Percentiles rank a stretch among this genome's conserved stretches.
phyloP scores from a whole-genome alignment of 2,329 filamentous ascomycete genomes.

The Fusarium liriodendri region DNA sequence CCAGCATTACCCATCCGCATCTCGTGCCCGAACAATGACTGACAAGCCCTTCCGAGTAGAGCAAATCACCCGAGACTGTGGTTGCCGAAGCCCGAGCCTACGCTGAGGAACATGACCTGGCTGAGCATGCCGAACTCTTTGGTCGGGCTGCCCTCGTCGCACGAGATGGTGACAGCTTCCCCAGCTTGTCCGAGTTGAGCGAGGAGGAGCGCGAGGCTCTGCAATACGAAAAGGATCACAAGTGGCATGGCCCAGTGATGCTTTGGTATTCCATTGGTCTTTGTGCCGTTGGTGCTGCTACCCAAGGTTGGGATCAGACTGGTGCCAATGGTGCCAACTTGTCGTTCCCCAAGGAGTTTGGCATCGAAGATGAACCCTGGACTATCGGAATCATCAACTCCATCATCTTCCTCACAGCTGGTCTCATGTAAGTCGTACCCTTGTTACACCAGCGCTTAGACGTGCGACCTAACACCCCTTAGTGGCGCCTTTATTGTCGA shows the following conservation, averaged over 20 bases:
- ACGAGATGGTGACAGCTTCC: constrained; percentile 43
- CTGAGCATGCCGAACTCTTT: constrained; percentile 58
- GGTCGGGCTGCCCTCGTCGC: constrained; percentile 53
- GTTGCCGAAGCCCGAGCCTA: constrained; percentile 60
- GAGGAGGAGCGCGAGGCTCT: constrained; percentile 51
- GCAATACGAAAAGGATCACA: constrained; percentile 64
- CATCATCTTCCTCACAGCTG: constrained; percentile 57
- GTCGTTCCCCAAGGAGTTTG: constrained; percentile 62
- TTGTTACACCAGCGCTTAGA: not conserved
- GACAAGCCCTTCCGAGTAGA: not conserved
- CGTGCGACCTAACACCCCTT: not conserved
- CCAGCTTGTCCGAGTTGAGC: constrained; percentile 42
- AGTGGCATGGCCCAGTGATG: constrained; percentile 64
- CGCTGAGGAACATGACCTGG: constrained; percentile 60
- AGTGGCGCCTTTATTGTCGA: constrained; percentile 53
- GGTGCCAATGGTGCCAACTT: constrained; percentile 71
- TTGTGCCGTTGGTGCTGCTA: constrained; percentile 67
- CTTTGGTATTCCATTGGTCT: constrained; percentile 59
- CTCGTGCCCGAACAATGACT: not conserved
- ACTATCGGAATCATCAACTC: constrained; percentile 50
- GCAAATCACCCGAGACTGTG: not conserved
- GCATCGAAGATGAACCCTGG: constrained; percentile 56
- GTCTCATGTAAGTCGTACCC: constrained; percentile 63
- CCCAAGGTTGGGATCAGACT: constrained; percentile 73
- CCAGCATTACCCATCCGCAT: not conserved